Percentiles rank a stretch among this genome's conserved stretches.
Evolutionary conservation across 176 grass and related monocot species (phyloP).

Genomic region (Phyllostachys edulis): DNA sequence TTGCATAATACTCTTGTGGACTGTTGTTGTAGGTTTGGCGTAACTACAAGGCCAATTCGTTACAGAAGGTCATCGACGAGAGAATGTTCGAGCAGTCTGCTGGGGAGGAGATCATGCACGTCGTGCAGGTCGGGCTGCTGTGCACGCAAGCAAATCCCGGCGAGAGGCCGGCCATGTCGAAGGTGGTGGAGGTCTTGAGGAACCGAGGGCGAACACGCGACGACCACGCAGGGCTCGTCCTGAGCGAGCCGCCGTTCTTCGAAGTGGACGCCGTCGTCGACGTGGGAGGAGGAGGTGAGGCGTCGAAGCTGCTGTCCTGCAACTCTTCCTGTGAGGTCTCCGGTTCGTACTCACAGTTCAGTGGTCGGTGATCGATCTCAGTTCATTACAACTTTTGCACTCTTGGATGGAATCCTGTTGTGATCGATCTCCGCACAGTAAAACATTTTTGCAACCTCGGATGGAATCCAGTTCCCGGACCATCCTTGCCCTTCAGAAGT

Average conservation of each 20-base stretch:
- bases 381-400: too few species aligned
- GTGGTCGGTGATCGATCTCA: background rate
- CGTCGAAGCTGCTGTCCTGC: background rate
- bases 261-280: background rate
- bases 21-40: constrained; percentile 10
- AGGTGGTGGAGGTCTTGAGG: constrained; percentile 32
- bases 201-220: background rate
- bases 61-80: background rate
- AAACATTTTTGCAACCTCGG: too few species aligned
- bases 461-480: too few species aligned
- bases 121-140: constrained; percentile 29
- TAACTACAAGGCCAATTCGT: background rate
- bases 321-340: background rate
- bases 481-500: too few species aligned
- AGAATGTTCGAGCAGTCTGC: background rate
- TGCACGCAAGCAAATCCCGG: constrained; percentile 32
- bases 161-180: constrained; percentile 38
- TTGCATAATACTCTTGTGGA: background rate
- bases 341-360: background rate
- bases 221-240: background rate
- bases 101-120: constrained; percentile 4
- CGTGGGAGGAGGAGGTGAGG: background rate
- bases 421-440: too few species aligned
- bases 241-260: background rate
- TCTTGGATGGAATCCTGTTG: too few species aligned